phyloP scores from a whole-genome alignment of 805 yeast genomes.

The Candida alai region DNA sequence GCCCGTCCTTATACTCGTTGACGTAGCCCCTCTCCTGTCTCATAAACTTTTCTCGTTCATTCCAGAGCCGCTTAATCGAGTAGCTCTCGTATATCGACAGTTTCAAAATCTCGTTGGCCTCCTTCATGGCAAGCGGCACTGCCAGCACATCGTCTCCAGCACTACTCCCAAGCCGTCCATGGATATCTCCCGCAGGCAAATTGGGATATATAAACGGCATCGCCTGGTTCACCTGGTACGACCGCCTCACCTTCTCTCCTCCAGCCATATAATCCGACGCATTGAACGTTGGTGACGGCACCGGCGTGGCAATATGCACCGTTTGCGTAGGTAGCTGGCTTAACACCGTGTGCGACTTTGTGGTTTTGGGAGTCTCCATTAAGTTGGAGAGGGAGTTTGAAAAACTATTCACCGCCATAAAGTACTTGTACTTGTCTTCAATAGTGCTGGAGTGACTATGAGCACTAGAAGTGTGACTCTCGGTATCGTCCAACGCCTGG shows the following conservation, averaged over 20 bases:
- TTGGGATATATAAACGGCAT: slow-evolving; percentile 66
- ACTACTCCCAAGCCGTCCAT: slow-evolving; percentile 26
- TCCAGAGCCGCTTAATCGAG: slow-evolving; percentile 66
- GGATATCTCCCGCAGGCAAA: slow-evolving; percentile 10
- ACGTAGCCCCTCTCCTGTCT: slow-evolving; percentile 61
- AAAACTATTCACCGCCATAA: slow-evolving; percentile 38
- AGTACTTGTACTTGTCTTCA: slow-evolving; percentile 25
- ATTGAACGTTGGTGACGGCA: slow-evolving; percentile 69
- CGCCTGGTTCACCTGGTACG: slow-evolving; percentile 62
- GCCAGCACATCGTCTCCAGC: not conserved
- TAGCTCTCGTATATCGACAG: slow-evolving; percentile 62
- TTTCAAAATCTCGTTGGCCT: slow-evolving; percentile 69
- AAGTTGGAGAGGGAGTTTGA: slow-evolving; percentile 56
- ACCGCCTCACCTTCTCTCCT: slow-evolving; percentile 47
- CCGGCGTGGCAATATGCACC: slow-evolving; percentile 80
- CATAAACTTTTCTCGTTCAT: slow-evolving; percentile 68
- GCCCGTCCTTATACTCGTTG: slow-evolving; percentile 13
- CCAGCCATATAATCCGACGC: slow-evolving; percentile 45
- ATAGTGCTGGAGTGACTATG: slow-evolving; percentile 4
- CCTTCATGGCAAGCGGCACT: slow-evolving; percentile 72
- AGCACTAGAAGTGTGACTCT: slow-evolving; percentile 9
- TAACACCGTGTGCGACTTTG: slow-evolving; percentile 40
- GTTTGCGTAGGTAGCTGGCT: slow-evolving; percentile 49
- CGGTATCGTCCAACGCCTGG: slow-evolving; percentile 28
- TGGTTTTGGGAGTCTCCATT: slow-evolving; percentile 55